Percentiles rank a stretch among this genome's conserved stretches.
phyloP scores from a whole-genome alignment of 208 protist genomes.

The Naegleria fowleri region DNA sequence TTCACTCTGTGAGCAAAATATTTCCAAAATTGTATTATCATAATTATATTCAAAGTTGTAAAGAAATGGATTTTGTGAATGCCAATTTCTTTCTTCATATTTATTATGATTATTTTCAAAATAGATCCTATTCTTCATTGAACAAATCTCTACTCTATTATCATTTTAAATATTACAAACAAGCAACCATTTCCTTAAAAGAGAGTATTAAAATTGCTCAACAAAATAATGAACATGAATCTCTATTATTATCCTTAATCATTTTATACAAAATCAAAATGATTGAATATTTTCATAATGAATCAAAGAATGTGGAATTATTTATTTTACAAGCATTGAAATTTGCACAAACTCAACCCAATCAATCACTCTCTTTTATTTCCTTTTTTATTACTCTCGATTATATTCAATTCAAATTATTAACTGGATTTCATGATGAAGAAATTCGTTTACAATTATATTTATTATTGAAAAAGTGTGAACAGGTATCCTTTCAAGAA shows the following conservation, averaged over 20 bases:
- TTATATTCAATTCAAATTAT: neutral
- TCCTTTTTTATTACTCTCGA: neutral
- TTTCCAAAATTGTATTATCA: neutral
- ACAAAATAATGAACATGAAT: neutral
- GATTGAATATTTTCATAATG: neutral
- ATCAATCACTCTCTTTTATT: neutral
- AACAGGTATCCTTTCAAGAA: neutral
- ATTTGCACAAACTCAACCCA: neutral
- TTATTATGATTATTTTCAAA: neutral
- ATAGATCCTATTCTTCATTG: neutral
- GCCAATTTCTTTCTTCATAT: neutral
- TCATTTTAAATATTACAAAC: conserved; percentile 6
- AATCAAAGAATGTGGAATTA: neutral
- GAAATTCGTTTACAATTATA: neutral
- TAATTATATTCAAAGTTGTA: neutral
- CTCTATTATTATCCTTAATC: neutral
- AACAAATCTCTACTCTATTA: neutral
- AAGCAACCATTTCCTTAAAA: neutral
- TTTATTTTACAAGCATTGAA: neutral
- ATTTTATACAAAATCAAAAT: neutral
- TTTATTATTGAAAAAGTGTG: neutral
- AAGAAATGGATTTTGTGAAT: neutral
- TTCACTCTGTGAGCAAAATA: neutral
- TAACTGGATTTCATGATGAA: neutral
- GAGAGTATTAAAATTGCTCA: neutral